phyloP scores from a whole-genome alignment of 2,329 filamentous ascomycete genomes.

The Xylaria sp. region DNA sequence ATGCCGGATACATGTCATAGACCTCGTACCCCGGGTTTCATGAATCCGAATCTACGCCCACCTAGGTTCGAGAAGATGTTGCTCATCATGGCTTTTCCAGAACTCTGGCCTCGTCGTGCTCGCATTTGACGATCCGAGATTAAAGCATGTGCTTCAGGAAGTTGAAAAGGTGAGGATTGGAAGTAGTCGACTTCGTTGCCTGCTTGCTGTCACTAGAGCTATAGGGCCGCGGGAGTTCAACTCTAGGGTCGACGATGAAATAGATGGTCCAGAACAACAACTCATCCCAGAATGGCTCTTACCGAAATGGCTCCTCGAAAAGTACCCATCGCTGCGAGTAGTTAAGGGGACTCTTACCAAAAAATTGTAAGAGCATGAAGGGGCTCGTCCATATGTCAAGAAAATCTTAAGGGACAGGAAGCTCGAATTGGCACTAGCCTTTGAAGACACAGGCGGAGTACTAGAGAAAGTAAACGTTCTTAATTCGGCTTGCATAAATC shows the following conservation, averaged over 20 bases:
- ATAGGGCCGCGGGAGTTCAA: neutral
- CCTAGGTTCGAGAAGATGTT: neutral
- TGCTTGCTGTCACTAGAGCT: too few relatives aligned
- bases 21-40: too few relatives aligned
- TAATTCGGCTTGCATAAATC: conserved; percentile 16
- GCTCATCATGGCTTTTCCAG: neutral
- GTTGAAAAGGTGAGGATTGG: too few relatives aligned
- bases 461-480: too few relatives aligned
- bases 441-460: neutral
- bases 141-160: too few relatives aligned
- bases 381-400: too few relatives aligned
- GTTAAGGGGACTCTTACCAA: neutral
- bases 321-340: neutral
- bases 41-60: too few relatives aligned
- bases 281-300: too few relatives aligned
- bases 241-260: neutral
- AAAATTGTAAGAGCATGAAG: too few relatives aligned
- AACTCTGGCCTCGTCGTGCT: neutral
- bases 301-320: neutral
- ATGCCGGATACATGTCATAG: too few relatives aligned
- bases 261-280: neutral
- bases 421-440: neutral
- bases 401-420: neutral
- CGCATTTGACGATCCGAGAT: neutral
- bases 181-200: too few relatives aligned